Percentiles rank a stretch among this genome's conserved stretches.
Conservation (phyloP, 352 stramenopile genomes). For the Pseudoperonospora humuli region DNA sequence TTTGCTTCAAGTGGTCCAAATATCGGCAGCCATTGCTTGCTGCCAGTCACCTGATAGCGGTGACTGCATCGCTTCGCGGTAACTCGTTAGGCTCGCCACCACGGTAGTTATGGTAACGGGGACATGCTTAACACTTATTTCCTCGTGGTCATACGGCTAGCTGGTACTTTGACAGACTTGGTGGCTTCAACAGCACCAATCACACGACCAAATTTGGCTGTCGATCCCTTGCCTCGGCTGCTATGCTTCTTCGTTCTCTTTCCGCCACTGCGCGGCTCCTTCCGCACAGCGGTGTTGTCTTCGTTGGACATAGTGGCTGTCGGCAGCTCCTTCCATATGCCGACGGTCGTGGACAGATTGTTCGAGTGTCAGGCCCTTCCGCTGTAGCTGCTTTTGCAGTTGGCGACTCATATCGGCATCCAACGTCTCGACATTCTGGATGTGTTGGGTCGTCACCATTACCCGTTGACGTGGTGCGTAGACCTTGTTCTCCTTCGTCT, state of each 20-base stretch:
- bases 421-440: not conserved
- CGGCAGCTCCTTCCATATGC: not conserved
- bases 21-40: conserved; percentile 1
- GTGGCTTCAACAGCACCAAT: not conserved
- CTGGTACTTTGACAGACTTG: not conserved
- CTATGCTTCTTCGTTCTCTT: not conserved
- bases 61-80: not conserved
- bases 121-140: not conserved
- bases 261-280: not conserved
- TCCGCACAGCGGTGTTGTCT: not conserved
- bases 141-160: not conserved
- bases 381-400: not conserved
- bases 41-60: not conserved
- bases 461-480: not conserved
- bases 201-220: not conserved
- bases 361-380: not conserved
- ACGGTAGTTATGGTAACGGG: not conserved
- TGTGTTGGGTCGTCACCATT: not conserved
- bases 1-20: not conserved
- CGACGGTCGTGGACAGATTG: not conserved
- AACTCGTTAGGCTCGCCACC: not conserved
- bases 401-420: not conserved
- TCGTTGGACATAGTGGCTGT: not conserved
- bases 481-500: conserved; percentile 1
- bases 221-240: not conserved